These are phyloP conservation scores for Ocimum tenuiflorum DNA, from an alignment of 257 asterid species.

Conservation along the genomic window DNA sequence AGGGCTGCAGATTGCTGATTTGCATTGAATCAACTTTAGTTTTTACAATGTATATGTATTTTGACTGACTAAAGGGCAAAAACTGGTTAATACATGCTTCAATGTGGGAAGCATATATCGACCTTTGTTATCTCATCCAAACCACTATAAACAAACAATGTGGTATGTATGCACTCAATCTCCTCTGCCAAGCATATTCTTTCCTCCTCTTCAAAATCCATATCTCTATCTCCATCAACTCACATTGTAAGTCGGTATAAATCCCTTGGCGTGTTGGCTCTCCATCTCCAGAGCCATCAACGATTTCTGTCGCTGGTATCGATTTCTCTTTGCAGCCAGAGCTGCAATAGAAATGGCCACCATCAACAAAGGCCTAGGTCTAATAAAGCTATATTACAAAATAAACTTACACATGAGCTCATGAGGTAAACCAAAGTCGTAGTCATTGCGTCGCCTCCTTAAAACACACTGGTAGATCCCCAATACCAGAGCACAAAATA, in stretches of 20 bases:
- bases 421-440: conserved; percentile 74
- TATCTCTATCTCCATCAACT: conserved; percentile 37
- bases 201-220: no score
- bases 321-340: conserved; percentile 76
- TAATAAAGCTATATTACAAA: neutral
- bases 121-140: conserved; percentile 5
- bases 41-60: no score
- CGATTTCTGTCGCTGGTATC: conserved; percentile 82
- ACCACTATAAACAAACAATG: conserved; percentile 17
- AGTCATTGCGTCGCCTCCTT: conserved; percentile 61
- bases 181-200: no score
- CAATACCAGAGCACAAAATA: conserved; percentile 30
- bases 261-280: conserved; percentile 98
- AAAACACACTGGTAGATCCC: conserved; percentile 38
- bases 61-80: conserved; percentile 11
- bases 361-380: neutral
- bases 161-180: no score
- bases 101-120: conserved; percentile 4
- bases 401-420: conserved; percentile 65
- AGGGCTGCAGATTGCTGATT: no score
- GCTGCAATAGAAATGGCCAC: conserved; percentile 34
- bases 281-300: conserved; percentile 90
- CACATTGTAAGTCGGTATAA: conserved; percentile 60
- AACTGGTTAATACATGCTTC: conserved; percentile 13
- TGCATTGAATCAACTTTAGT: no score